Evolutionary conservation across 139 green algal species (phyloP).

Genomic region (Astrephomene gubernaculifera): DNA sequence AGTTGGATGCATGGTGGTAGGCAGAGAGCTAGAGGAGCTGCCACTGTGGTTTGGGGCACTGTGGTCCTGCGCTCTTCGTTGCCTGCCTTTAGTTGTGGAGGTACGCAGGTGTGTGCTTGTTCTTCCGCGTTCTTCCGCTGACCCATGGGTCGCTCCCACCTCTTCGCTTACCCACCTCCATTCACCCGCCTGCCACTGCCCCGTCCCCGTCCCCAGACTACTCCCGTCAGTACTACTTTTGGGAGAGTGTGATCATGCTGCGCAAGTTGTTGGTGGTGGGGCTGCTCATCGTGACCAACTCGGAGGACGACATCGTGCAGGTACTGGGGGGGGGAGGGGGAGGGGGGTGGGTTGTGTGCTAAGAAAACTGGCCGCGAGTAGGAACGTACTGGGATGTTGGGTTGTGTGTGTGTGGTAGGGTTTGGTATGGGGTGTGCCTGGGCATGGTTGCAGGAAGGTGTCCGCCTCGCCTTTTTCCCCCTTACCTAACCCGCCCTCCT

Average conservation of each 20-base stretch:
- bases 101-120: too few relatives aligned
- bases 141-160: background rate
- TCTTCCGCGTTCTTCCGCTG: background rate
- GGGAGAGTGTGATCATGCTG: constrained; percentile 20
- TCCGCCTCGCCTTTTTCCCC: background rate
- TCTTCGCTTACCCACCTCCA: background rate
- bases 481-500: background rate
- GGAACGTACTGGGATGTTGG: too few relatives aligned
- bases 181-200: background rate
- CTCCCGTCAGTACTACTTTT: constrained; percentile 18
- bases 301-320: background rate
- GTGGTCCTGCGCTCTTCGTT: background rate
- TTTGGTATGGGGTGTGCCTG: too few relatives aligned
- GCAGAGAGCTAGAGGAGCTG: background rate
- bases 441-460: too few relatives aligned
- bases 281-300: constrained; percentile 19
- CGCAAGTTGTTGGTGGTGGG: constrained; percentile 32
- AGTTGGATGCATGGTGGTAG: background rate
- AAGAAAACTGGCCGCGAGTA: too few relatives aligned
- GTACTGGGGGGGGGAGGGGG: background rate
- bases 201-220: background rate
- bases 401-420: too few relatives aligned
- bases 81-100: background rate
- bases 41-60: background rate
- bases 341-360: too few relatives aligned